phyloP scores from a whole-genome alignment of 805 yeast genomes.

The Wickerhamiella dianesei region DNA sequence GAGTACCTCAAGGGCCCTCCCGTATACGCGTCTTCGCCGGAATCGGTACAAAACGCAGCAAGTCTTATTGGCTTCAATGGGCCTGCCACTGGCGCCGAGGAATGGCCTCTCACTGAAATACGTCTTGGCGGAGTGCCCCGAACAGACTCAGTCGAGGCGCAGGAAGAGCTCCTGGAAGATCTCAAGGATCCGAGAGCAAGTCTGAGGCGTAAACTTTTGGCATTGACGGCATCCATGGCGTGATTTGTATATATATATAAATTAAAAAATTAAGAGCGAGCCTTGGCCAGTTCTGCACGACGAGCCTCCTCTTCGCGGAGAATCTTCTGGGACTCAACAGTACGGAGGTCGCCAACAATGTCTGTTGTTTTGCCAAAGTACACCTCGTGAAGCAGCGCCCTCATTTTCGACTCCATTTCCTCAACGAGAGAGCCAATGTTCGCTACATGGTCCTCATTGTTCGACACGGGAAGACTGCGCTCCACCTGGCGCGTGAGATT shows the following conservation, averaged over 20 bases:
- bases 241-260: neutral
- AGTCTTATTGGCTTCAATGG: neutral
- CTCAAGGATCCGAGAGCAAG: neutral
- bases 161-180: neutral
- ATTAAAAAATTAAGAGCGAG: neutral
- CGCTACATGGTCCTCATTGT: slow-evolving; percentile 59
- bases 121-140: slow-evolving; percentile 8
- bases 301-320: slow-evolving; percentile 28
- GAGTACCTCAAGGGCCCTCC: slow-evolving; percentile 4
- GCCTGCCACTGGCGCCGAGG: neutral
- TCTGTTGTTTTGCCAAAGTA: slow-evolving; percentile 92
- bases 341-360: slow-evolving; percentile 59
- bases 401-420: slow-evolving; percentile 72
- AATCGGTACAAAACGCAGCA: neutral
- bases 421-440: slow-evolving; percentile 79
- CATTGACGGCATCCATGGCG: neutral
- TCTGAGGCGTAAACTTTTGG: neutral
- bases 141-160: slow-evolving; percentile 4
- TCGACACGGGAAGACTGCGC: slow-evolving; percentile 33
- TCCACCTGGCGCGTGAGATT: slow-evolving; percentile 71
- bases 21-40: neutral
- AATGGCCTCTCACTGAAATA: neutral
- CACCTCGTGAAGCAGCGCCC: slow-evolving; percentile 82
- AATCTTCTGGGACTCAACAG: slow-evolving; percentile 26
- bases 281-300: slow-evolving; percentile 31